phyloP scores from a whole-genome alignment of 495 filamentous ascomycete species.

The Cryomyces minteri region DNA sequence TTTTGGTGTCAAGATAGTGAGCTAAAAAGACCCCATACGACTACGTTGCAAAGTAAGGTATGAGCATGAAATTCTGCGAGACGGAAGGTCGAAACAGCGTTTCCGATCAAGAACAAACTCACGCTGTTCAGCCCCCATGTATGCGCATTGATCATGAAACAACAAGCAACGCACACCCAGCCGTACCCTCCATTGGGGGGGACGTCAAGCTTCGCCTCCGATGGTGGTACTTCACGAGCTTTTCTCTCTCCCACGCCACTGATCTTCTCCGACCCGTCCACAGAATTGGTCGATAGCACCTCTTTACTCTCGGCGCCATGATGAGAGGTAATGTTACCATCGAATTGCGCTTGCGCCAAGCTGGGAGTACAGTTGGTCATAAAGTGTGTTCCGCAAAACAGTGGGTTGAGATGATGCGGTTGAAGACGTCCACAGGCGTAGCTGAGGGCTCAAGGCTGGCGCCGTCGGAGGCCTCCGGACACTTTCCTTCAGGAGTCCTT shows the following conservation, averaged over 20 bases:
- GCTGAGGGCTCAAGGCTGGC: too few relatives aligned
- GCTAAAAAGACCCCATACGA: conserved; percentile 32
- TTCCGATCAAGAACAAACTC: too few relatives aligned
- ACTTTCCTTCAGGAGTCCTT: too few relatives aligned
- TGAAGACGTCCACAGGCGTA: too few relatives aligned
- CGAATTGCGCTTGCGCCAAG: too few relatives aligned
- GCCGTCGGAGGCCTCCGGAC: too few relatives aligned
- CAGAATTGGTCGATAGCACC: too few relatives aligned
- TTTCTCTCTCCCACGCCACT: not conserved
- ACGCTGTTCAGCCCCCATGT: conserved; percentile 26
- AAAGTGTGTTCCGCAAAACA: too few relatives aligned
- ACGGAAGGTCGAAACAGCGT: not conserved
- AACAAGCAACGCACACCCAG: conserved; percentile 24
- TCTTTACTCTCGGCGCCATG: too few relatives aligned
- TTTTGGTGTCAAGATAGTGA: conserved; percentile 26
- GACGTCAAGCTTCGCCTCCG: not conserved
- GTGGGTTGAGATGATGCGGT: too few relatives aligned
- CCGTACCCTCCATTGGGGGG: conserved; percentile 33
- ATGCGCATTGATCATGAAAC: conserved; percentile 22
- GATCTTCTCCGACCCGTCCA: not conserved
- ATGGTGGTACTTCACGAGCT: not conserved
- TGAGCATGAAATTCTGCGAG: not conserved
- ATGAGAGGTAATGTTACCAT: too few relatives aligned
- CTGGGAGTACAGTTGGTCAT: too few relatives aligned
- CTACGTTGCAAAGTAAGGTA: conserved; percentile 2